Evolutionary conservation across 768 basidiomycete genomes (phyloP).

Genomic region (Amanita thiersii): DNA sequence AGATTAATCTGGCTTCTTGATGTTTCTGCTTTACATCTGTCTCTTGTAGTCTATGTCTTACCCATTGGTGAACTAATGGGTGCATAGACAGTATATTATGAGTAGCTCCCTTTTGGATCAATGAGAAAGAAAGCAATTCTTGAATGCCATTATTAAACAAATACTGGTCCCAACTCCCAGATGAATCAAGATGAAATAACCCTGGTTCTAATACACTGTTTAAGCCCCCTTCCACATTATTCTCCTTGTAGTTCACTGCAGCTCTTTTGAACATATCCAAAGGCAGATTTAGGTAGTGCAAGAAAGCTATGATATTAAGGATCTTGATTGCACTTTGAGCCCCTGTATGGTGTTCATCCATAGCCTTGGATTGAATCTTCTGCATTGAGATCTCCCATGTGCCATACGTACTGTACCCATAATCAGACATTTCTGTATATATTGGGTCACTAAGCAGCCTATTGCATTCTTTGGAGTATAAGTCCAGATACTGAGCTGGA

Average conservation of each 20-base stretch:
- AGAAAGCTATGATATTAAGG: neutral
- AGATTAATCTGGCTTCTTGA: no score
- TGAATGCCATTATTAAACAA: neutral
- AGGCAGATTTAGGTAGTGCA: neutral
- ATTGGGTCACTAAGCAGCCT: no score
- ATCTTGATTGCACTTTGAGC: constrained; percentile 1
- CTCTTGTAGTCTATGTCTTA: neutral
- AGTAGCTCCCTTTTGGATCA: neutral
- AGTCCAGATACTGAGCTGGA: no score
- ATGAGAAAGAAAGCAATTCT: neutral
- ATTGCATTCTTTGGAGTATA: no score
- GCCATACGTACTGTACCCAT: constrained; percentile 1
- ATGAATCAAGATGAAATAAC: neutral
- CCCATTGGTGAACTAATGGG: neutral
- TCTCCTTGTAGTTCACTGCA: neutral
- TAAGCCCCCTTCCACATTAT: no score
- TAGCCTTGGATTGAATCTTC: constrained; percentile 1
- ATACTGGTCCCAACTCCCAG: neutral
- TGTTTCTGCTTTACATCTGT: no score
- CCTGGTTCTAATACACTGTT: neutral
- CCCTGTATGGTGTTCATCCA: neutral
- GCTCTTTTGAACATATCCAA: constrained; percentile 2
- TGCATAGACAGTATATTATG: neutral
- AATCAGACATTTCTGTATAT: neutral
- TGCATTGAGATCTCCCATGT: constrained; percentile 6